phyloP scores from a whole-genome alignment of 371 early-diverging fungal species.

The Aphelidium insulamus region DNA sequence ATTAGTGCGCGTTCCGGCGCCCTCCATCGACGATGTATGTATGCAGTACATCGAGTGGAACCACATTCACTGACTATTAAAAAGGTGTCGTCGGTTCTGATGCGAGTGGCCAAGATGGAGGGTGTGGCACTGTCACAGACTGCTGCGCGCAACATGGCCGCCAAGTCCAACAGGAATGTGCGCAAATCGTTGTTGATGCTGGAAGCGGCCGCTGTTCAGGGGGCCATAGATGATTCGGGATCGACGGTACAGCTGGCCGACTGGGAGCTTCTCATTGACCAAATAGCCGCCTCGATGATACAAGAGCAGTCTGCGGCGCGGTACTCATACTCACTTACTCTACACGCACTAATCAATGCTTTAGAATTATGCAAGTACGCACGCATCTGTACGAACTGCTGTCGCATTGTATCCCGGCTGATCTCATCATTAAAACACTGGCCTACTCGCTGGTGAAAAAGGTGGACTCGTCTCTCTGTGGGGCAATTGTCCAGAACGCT shows the following conservation, averaged over 20 bases:
- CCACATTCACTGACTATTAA: neutral
- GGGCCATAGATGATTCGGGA: conserved; percentile 14
- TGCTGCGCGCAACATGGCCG: conserved; percentile 41
- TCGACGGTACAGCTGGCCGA: conserved; percentile 43
- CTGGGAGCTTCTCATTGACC: conserved; percentile 64
- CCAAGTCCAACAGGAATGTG: conserved; percentile 56
- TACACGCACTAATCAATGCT: neutral
- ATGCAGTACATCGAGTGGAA: neutral
- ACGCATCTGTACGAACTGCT: conserved; percentile 64
- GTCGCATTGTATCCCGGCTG: conserved; percentile 68
- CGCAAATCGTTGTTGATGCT: conserved; percentile 72
- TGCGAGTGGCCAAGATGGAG: conserved; percentile 52
- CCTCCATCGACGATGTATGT: conserved; percentile 38
- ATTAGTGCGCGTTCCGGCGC: conserved; percentile 69
- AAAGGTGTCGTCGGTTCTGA: conserved; percentile 37
- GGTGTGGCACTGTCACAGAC: conserved; percentile 33
- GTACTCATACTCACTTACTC: conserved; percentile 1
- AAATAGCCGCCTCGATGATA: conserved; percentile 42
- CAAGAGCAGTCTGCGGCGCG: conserved; percentile 44
- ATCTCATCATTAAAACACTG: conserved; percentile 53
- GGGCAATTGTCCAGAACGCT: conserved; percentile 41
- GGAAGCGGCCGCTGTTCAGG: conserved; percentile 58
- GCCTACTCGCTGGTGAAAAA: conserved; percentile 38
- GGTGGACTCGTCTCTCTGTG: conserved; percentile 36
- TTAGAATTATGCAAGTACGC: conserved; percentile 45